These are phyloP conservation scores for Mycosphaerelloides madeirae DNA, from an alignment of 2,329 filamentous ascomycete species.

Conservation along the genomic window DNA sequence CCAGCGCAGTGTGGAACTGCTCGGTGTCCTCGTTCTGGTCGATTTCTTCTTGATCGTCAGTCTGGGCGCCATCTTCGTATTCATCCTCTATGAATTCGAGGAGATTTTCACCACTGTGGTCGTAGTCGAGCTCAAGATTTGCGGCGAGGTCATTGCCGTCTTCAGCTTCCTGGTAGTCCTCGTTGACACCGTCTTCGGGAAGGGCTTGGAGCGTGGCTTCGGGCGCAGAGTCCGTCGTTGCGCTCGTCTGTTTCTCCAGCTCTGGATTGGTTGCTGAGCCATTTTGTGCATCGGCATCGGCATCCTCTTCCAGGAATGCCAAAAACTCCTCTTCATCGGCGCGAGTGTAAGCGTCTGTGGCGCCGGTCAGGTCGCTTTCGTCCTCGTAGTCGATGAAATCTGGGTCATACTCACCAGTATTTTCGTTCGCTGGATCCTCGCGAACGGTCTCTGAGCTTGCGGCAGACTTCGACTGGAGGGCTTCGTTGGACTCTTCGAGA, in stretches of 20 bases:
- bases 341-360: slow-evolving; percentile 19
- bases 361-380: slow-evolving; percentile 23
- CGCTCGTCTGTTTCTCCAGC: background rate
- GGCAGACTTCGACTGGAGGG: slow-evolving; percentile 15
- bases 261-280: background rate
- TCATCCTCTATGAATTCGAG: slow-evolving; percentile 2
- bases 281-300: background rate
- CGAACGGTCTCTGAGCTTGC: slow-evolving; percentile 24
- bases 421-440: slow-evolving; percentile 18
- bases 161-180: slow-evolving; percentile 8
- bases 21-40: slow-evolving; percentile 17
- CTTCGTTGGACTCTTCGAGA: slow-evolving; percentile 5
- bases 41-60: slow-evolving; percentile 10
- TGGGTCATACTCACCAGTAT: slow-evolving; percentile 26
- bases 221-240: background rate
- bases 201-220: slow-evolving; percentile 1
- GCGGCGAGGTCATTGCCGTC: slow-evolving; percentile 2
- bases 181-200: slow-evolving; percentile 13
- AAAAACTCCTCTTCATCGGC: slow-evolving; percentile 19
- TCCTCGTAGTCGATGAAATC: slow-evolving; percentile 23
- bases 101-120: slow-evolving; percentile 1
- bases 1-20: slow-evolving; percentile 16
- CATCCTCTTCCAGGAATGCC: slow-evolving; percentile 10
- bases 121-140: slow-evolving; percentile 5
- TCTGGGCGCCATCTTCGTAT: slow-evolving; percentile 6